Evolutionary conservation across 1,284 basidiomycete species (phyloP).

Genomic region (Ustilago crameri): DNA sequence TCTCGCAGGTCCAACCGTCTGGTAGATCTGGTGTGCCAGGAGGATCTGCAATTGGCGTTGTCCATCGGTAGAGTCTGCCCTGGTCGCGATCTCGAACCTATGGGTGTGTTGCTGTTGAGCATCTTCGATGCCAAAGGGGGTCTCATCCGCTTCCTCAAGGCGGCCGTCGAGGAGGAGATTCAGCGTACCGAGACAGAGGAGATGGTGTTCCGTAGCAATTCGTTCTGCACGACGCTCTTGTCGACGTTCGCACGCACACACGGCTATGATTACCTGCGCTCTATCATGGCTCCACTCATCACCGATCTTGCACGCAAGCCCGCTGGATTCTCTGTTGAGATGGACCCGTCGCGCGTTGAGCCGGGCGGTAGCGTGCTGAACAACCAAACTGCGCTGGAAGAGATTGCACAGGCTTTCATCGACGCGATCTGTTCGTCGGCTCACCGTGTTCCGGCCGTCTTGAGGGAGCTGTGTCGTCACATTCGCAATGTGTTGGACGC

Average conservation of each 20-base stretch:
- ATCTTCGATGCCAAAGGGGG: constrained; percentile 63
- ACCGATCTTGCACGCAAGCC: constrained; percentile 59
- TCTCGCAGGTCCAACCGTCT: constrained; percentile 52
- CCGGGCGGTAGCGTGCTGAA: constrained; percentile 52
- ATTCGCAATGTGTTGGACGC: constrained; percentile 60
- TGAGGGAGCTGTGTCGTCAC: constrained; percentile 64
- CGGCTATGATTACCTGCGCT: constrained; percentile 64
- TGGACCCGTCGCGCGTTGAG: constrained; percentile 56
- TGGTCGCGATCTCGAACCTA: constrained; percentile 51
- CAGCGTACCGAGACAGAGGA: constrained; percentile 57
- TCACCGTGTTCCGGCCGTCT: constrained; percentile 60
- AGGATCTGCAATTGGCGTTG: constrained; percentile 58
- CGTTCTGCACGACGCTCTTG: constrained; percentile 60
- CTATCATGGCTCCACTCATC: constrained; percentile 61
- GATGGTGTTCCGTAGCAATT: constrained; percentile 65
- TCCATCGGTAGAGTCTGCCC: constrained; percentile 59
- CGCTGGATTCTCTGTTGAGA: constrained; percentile 62
- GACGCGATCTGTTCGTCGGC: constrained; percentile 64
- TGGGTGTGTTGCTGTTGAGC: constrained; percentile 56
- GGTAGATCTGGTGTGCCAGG: constrained; percentile 57
- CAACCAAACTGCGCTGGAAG: constrained; percentile 59
- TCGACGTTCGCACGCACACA: constrained; percentile 62
- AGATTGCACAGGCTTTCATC: constrained; percentile 63
- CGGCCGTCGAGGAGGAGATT: constrained; percentile 60
- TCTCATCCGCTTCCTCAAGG: constrained; percentile 60